A percentile compares a stretch with the other conserved stretches of the same genome.
Evolutionary conservation across 176 grass and related monocot species (phyloP).

Genomic region (Leersia perrieri): DNA sequence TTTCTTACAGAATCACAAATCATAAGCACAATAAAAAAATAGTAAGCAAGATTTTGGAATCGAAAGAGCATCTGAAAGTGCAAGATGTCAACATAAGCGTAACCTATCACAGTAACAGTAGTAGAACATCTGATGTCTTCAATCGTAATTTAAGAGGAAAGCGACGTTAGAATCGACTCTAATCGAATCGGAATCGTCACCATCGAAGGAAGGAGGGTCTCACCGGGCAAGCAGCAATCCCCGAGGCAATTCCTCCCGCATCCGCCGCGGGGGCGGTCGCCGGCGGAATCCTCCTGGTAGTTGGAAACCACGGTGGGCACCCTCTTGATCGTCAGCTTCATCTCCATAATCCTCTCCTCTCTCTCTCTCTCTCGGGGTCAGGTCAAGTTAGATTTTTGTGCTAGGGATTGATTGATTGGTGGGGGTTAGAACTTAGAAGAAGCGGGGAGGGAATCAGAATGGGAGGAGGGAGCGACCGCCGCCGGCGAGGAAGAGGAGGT

Average conservation of each 20-base stretch:
- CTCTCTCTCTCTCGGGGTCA: not conserved
- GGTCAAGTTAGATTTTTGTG: not conserved
- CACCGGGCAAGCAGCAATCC: slow-evolving; percentile 88
- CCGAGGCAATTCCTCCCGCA: slow-evolving; percentile 92
- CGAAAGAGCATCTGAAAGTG: not conserved
- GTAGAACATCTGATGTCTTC: not conserved
- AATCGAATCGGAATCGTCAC: not conserved
- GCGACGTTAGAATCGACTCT: not conserved
- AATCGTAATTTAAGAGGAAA: not conserved
- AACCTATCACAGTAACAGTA: not conserved
- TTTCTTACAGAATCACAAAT: not conserved
- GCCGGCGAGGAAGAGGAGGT: slow-evolving; percentile 98
- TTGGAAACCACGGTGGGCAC: slow-evolving; percentile 93
- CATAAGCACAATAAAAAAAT: not conserved
- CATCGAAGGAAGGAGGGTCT: not conserved
- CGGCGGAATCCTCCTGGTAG: slow-evolving; percentile 77
- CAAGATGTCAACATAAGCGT: not conserved
- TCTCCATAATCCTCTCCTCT: not conserved
- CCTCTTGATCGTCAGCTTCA: slow-evolving; percentile 95
- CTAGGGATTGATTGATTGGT: not conserved
- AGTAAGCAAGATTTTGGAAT: not conserved
- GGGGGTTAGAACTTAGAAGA: no score
- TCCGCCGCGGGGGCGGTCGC: slow-evolving; percentile 32
- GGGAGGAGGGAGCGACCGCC: slow-evolving; percentile 57
- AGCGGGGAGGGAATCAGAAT: no score